A percentile compares a stretch with the other conserved stretches of the same genome.
Conservation (phyloP, 768 basidiomycete species). For the Sporobolomyces phaffii region DNA sequence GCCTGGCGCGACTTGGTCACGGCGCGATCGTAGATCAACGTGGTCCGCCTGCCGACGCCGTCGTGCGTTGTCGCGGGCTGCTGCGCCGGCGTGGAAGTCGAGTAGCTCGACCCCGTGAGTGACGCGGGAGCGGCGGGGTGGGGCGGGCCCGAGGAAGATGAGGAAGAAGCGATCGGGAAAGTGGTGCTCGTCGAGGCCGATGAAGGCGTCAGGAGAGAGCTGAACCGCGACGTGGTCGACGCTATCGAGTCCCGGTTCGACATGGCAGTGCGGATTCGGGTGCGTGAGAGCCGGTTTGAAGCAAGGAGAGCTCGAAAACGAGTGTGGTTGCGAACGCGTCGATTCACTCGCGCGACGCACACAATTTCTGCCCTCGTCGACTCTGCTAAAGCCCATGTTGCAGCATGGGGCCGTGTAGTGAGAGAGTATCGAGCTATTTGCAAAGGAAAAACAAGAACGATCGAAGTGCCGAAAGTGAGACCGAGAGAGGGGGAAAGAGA, state of each 20-base stretch:
- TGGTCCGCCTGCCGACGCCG: background rate
- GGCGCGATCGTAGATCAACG: conserved; percentile 71
- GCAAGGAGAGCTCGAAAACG: background rate
- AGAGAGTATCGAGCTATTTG: background rate
- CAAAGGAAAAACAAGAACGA: background rate
- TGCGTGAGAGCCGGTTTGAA: too few relatives aligned
- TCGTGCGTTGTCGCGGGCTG: background rate
- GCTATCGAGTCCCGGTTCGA: conserved; percentile 27
- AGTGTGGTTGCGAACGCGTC: background rate
- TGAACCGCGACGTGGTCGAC: conserved; percentile 1
- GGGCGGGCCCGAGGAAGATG: background rate
- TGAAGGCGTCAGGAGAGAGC: background rate
- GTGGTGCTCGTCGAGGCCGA: background rate
- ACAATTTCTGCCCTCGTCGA: too few relatives aligned
- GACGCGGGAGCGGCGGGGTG: too few relatives aligned
- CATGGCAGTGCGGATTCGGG: too few relatives aligned
- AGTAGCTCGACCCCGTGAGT: too few relatives aligned
- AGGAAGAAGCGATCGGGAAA: background rate
- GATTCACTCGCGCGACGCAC: too few relatives aligned
- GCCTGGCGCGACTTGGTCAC: conserved; percentile 77
- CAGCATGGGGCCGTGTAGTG: too few relatives aligned
- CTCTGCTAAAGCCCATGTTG: too few relatives aligned
- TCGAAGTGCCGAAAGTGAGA: background rate
- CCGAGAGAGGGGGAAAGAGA: too few relatives aligned
- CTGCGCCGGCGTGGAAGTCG: background rate